Evolutionary conservation across 2,329 filamentous ascomycete species (phyloP).

Genomic region (Metarhizium brunneum): DNA sequence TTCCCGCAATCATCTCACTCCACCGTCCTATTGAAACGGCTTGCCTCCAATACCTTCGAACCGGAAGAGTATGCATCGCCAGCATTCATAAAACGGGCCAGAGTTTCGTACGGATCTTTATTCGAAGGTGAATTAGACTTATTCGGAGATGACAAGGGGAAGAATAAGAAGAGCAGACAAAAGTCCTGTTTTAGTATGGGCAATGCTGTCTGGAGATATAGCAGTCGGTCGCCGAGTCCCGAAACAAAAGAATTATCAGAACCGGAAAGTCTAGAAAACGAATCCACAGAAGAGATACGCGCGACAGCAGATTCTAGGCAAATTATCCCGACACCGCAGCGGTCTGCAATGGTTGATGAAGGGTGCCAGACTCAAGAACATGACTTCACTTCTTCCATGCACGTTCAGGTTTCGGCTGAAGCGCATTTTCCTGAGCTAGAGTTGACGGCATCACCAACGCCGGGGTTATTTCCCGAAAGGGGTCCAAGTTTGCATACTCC

Average conservation of each 20-base stretch:
- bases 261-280: slow-evolving; percentile 13
- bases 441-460: slow-evolving; percentile 7
- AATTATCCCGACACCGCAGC: background rate
- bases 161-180: slow-evolving; percentile 40
- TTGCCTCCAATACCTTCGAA: slow-evolving; percentile 25
- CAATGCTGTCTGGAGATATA: slow-evolving; percentile 65
- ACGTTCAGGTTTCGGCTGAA: slow-evolving; percentile 20
- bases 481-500: slow-evolving; percentile 6
- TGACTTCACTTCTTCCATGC: slow-evolving; percentile 17
- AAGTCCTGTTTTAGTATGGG: slow-evolving; percentile 58
- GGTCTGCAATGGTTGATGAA: slow-evolving; percentile 25
- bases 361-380: slow-evolving; percentile 24
- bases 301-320: background rate
- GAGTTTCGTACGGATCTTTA: slow-evolving; percentile 59
- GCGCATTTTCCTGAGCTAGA: slow-evolving; percentile 8
- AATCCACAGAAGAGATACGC: slow-evolving; percentile 6
- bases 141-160: slow-evolving; percentile 52
- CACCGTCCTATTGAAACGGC: slow-evolving; percentile 21
- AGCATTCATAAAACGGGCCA: slow-evolving; percentile 65
- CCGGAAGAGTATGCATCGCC: slow-evolving; percentile 62
- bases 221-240: slow-evolving; percentile 62
- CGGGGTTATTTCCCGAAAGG: background rate
- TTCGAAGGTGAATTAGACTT: slow-evolving; percentile 57
- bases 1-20: slow-evolving; percentile 3
- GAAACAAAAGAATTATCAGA: slow-evolving; percentile 34